These are phyloP conservation scores for Amylostereum areolatum DNA, from an alignment of 1,284 basidiomycete genomes.

Conservation along the genomic window DNA sequence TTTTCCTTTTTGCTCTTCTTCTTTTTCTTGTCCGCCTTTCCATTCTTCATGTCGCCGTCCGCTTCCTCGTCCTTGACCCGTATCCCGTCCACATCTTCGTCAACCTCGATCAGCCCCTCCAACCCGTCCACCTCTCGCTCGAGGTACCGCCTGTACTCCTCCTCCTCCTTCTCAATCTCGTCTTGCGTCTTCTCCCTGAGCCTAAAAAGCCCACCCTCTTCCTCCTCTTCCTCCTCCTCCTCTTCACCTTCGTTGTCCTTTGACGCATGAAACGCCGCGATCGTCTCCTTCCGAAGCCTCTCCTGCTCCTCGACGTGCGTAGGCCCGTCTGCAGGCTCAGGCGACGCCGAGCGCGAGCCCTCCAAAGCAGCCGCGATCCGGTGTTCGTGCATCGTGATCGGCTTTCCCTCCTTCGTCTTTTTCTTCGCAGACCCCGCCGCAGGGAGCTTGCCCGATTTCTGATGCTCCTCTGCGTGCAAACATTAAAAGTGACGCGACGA, in stretches of 20 bases:
- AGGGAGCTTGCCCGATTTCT: constrained; percentile 31
- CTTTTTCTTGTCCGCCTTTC: constrained; percentile 24
- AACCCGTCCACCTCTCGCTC: constrained; percentile 81
- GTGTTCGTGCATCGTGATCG: constrained; percentile 56
- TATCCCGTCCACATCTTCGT: constrained; percentile 17
- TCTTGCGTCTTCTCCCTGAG: constrained; percentile 74
- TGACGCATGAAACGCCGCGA: constrained; percentile 65
- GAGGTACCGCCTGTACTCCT: constrained; percentile 78
- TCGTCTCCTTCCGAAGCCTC: constrained; percentile 75
- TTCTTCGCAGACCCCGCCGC: constrained; percentile 8
- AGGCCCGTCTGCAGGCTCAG: constrained; percentile 35
- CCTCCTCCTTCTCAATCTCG: constrained; percentile 68
- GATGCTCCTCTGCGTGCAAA: constrained; percentile 54
- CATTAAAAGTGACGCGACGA: background rate
- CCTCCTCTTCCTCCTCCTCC: constrained; percentile 52
- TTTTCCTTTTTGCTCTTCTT: constrained; percentile 27
- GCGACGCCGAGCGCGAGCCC: constrained; percentile 47
- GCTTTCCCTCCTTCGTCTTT: constrained; percentile 63
- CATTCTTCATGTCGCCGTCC: constrained; percentile 23
- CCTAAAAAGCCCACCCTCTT: constrained; percentile 47
- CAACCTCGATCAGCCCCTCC: constrained; percentile 47
- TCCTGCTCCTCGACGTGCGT: constrained; percentile 81
- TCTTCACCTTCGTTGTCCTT: constrained; percentile 31
- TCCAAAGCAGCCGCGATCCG: constrained; percentile 52
- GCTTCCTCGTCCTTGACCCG: constrained; percentile 16